These are phyloP conservation scores for Ganoderma resinaceum DNA, from an alignment of 1,284 basidiomycete species.

Conservation along the genomic window DNA sequence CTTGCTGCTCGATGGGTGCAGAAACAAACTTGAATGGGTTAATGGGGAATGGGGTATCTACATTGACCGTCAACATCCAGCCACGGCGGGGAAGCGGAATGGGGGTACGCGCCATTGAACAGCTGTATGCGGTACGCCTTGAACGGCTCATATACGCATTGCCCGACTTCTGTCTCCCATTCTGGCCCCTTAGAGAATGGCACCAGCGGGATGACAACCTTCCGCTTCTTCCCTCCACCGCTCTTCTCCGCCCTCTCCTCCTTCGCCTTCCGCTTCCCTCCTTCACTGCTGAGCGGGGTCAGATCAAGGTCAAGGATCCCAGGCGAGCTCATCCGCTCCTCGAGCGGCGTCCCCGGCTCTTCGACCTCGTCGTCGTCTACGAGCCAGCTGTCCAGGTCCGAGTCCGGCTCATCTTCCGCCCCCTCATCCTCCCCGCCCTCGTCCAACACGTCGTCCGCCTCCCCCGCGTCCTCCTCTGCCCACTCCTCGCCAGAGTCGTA, in stretches of 20 bases:
- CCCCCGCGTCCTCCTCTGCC: constrained; percentile 77
- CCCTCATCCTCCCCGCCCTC: constrained; percentile 61
- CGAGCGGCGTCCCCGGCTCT: constrained; percentile 48
- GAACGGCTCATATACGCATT: constrained; percentile 70
- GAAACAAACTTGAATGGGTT: constrained; percentile 83
- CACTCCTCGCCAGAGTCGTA: constrained; percentile 90
- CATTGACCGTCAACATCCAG: not conserved
- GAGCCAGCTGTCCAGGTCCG: constrained; percentile 79
- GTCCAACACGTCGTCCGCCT: constrained; percentile 75
- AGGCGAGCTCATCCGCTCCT: constrained; percentile 49
- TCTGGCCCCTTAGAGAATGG: constrained; percentile 80
- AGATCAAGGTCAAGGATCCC: constrained; percentile 42
- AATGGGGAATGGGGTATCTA: constrained; percentile 77
- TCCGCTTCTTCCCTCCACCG: constrained; percentile 63
- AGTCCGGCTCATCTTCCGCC: constrained; percentile 66
- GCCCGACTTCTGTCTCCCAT: constrained; percentile 72
- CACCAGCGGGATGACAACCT: constrained; percentile 76
- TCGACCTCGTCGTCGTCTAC: constrained; percentile 78
- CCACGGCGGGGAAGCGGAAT: not conserved
- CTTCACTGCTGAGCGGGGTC: constrained; percentile 59
- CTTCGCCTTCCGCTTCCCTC: constrained; percentile 42
- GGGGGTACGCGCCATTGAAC: constrained; percentile 70
- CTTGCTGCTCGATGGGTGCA: constrained; percentile 45
- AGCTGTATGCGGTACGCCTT: constrained; percentile 74
- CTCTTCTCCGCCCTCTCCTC: constrained; percentile 32